Base-by-base conservation (phyloP, 169 alveolate species). In the Cryptosporidium bovis region DNA sequence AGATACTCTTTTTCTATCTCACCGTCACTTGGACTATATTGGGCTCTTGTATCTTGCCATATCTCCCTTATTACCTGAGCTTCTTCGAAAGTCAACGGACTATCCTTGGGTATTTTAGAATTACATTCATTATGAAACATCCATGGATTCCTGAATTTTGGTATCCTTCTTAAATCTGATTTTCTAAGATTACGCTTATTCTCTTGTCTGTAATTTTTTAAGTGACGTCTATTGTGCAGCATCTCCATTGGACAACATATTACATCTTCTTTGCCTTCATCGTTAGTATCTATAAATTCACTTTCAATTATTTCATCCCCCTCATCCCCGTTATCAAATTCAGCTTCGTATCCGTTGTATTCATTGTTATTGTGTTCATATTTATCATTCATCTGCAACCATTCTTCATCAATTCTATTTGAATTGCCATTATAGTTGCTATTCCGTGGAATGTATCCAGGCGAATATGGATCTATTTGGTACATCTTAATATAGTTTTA, bases 21-120 rank as follows among this genome's bases (percentile, higher is more conserved):
- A 5, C 71, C 77, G 64, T 77, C 87, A 18, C 87, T 77, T n/a
- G 87, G 87, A 51, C 64, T 55, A 46, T 77, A 77, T 62, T 77
- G 87, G 24, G 87, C 87, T 33, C 87, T 77, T 48, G 87, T 77
- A 60, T 77, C 87, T 44, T 77, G 87, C 87, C 87, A 77, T 58
- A 77, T 77, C 29, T 77, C 87, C 36, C 87, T 68, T 34, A 77
- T 77, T 15, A 56, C 40, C n/a, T 71, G 87, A 10, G 87, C 87
- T 31, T 77, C 87, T 15, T 77, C 87, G 50, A 40, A 62, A 60
- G 77, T 77, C 56, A 77, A 40, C 2, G 87, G 87, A 24, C 18
- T 3, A 60, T 77, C 87, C 34, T 56, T 77, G 16, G 60, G 36
- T 46, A 34, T 36, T 60, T 29, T 56, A 8, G 87, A 44, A 18